Percentiles rank a stretch among this genome's conserved stretches.
Evolutionary conservation across 148 eudicot species (phyloP).

Genomic region (Euryodendron excelsum): DNA sequence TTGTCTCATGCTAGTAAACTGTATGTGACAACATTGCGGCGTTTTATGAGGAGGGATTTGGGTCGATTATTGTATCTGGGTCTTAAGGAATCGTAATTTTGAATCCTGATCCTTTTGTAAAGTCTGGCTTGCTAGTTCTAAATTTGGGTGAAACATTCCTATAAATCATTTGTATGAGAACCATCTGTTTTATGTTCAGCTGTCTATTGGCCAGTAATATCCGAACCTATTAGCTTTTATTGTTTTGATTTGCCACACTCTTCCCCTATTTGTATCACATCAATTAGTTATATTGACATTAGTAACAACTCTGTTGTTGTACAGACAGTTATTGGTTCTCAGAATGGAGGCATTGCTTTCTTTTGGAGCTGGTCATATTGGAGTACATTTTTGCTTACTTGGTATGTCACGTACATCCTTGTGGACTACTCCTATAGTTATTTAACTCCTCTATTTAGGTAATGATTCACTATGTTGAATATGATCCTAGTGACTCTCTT

Average conservation of each 20-base stretch:
- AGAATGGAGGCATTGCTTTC: slow-evolving; percentile 72
- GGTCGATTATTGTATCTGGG: neutral
- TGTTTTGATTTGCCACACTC: neutral
- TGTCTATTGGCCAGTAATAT: neutral
- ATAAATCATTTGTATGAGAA: neutral
- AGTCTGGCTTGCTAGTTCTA: neutral
- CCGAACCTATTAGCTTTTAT: neutral
- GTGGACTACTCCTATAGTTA: neutral
- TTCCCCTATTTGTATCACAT: neutral
- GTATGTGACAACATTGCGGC: too few relatives aligned
- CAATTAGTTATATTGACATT: neutral
- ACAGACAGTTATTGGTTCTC: slow-evolving; percentile 72
- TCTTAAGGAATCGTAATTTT: neutral
- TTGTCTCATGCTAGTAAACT: too few relatives aligned
- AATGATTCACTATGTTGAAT: neutral
- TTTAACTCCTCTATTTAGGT: neutral
- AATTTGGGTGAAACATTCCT: neutral
- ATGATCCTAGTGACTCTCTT: neutral
- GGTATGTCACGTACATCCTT: slow-evolving; percentile 44
- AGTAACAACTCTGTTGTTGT: slow-evolving; percentile 22
- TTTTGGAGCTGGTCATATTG: slow-evolving; percentile 97
- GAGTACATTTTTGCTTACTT: slow-evolving; percentile 94
- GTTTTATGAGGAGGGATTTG: neutral
- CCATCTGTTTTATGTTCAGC: neutral
- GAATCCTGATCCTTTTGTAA: neutral